Base-by-base conservation (phyloP, 805 yeast species). In the Lachancea waltii region DNA sequence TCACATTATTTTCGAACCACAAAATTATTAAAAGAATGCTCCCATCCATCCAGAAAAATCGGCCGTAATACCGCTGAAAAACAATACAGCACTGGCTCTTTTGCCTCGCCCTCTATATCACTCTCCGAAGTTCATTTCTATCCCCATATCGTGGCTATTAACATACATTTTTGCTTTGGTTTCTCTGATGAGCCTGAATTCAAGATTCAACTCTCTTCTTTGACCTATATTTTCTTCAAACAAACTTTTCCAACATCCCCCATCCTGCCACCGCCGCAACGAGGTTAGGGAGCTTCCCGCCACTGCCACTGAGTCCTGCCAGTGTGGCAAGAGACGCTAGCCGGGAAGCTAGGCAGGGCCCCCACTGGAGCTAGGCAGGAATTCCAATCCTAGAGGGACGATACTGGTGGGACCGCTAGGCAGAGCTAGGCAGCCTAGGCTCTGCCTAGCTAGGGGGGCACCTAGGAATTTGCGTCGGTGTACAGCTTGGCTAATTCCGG, bases 91-190 rank as follows among this genome's bases (percentile, higher is more conserved):
- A n/a, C n/a, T n/a, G n/a, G n/a, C n/a, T n/a, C n/a, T n/a, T n/a
- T n/a, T n/a, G n/a, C n/a, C n/a, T n/a, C n/a, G n/a, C n/a, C n/a
- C n/a, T n/a, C n/a, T n/a, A n/a, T n/a, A n/a, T n/a, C n/a, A n/a
- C n/a, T n/a, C n/a, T n/a, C n/a, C n/a, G n/a, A n/a, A n/a, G n/a
- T n/a, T n/a, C n/a, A n/a, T n/a, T n/a, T n/a, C n/a, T n/a, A 22
- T 16, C 30, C 10, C 15, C 18, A 32, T 10, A 16, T 7, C 27
- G 17, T 13, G 8, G 10, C 16, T 25, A 16, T 17, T 30, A 20
- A 42, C 45, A 42, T 42, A 42, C 45, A 42, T 42, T 42, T 23
- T 42, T 42, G 41, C 36, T 40, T 42, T 42, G 33, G 40, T 37
- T 42, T 35, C 32, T 39, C 39, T 33, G 21, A 21, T 30, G 38